Percentiles rank a stretch among this genome's conserved stretches.
Evolutionary conservation across 2,329 filamentous ascomycete genomes (phyloP).

Genomic region (Ambrosiella xylebori): DNA sequence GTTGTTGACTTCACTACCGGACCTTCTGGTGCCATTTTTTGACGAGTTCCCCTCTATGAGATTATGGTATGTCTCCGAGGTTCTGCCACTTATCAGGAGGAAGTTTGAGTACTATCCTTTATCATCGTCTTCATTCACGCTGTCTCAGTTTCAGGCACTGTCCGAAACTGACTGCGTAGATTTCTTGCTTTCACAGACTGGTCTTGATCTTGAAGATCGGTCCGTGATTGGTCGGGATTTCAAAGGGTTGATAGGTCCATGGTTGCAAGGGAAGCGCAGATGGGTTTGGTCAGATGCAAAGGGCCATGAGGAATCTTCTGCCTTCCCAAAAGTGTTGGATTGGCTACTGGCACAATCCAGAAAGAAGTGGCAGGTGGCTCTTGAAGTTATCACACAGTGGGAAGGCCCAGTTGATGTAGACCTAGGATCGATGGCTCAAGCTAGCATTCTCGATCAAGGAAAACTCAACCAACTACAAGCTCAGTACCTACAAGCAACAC

Average conservation of each 20-base stretch:
- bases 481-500: constrained; percentile 48
- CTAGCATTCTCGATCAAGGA: constrained; percentile 40
- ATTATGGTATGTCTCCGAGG: constrained; percentile 50
- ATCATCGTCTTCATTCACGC: constrained; percentile 29
- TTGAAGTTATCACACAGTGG: constrained; percentile 51
- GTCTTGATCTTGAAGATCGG: constrained; percentile 23
- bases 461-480: constrained; percentile 41
- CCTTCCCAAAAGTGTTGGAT: constrained; percentile 51
- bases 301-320: constrained; percentile 27
- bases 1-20: constrained; percentile 48
- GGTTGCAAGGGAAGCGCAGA: constrained; percentile 35
- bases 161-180: constrained; percentile 41
- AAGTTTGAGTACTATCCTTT: constrained; percentile 53
- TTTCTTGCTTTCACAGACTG: constrained; percentile 42
- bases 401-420: constrained; percentile 56
- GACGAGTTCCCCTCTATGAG: constrained; percentile 41
- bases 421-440: constrained; percentile 37
- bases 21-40: constrained; percentile 53
- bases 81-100: constrained; percentile 51
- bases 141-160: constrained; percentile 46
- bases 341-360: constrained; percentile 48
- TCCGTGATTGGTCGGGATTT: constrained; percentile 43
- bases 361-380: constrained; percentile 43
- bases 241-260: constrained; percentile 51
- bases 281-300: constrained; percentile 16